These are phyloP conservation scores for Metschnikowia bowlesiae DNA, from an alignment of 805 yeast species.

Conservation along the genomic window DNA sequence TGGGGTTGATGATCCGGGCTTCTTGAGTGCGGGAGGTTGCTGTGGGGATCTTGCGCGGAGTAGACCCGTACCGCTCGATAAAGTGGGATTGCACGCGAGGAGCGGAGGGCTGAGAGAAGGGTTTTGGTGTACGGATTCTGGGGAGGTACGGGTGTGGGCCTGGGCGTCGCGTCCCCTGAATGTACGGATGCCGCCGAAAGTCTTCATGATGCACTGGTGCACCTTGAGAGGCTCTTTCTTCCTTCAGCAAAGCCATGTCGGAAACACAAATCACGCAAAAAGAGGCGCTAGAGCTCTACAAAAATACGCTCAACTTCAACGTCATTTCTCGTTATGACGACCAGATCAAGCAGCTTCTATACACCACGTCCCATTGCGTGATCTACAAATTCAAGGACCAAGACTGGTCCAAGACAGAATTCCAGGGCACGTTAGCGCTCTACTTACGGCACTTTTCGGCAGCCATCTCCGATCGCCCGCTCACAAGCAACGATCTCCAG, in stretches of 20 bases:
- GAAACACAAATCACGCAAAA: conserved; percentile 33
- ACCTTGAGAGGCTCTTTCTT: neutral
- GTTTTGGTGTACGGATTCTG: too few relatives aligned
- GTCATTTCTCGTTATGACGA: conserved; percentile 78
- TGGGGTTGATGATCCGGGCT: neutral
- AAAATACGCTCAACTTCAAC: conserved; percentile 66
- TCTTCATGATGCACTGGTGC: neutral
- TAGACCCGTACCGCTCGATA: too few relatives aligned
- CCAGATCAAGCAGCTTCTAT: conserved; percentile 59
- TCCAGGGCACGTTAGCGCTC: conserved; percentile 64
- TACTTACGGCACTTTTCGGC: conserved; percentile 49
- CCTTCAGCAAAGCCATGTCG: neutral
- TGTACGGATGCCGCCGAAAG: neutral
- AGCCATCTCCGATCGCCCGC: conserved; percentile 17
- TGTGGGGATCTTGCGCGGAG: neutral
- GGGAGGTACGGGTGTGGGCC: too few relatives aligned
- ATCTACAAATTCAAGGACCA: conserved; percentile 58
- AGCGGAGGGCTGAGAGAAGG: too few relatives aligned
- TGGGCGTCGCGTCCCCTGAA: too few relatives aligned
- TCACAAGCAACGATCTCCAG: conserved; percentile 26
- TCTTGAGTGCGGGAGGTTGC: neutral
- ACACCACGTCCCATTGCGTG: conserved; percentile 68
- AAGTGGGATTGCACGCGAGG: too few relatives aligned
- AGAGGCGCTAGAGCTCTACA: conserved; percentile 55
- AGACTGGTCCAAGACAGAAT: conserved; percentile 69